Evolutionary conservation across 768 basidiomycete genomes (phyloP).

Genomic region (Sistotremastrum suecicum): DNA sequence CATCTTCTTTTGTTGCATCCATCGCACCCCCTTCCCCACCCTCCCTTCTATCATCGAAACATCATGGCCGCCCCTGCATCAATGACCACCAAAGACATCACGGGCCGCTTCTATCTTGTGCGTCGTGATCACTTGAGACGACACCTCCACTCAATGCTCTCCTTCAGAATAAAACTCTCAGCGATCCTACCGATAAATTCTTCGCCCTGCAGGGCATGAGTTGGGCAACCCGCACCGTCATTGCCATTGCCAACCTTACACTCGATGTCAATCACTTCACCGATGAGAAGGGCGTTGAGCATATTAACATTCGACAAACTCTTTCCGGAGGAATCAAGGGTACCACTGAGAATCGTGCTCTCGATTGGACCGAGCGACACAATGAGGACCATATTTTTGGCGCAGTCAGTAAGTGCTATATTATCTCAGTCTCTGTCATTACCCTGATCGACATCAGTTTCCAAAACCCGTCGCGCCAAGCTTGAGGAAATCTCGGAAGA

Average conservation of each 20-base stretch:
- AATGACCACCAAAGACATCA: conserved; percentile 44
- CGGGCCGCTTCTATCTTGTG: conserved; percentile 53
- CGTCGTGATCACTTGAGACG: background rate
- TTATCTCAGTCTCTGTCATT: conserved; percentile 1
- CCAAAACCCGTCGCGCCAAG: conserved; percentile 15
- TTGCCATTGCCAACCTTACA: conserved; percentile 40
- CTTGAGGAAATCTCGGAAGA: conserved; percentile 19
- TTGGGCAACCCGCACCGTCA: conserved; percentile 52
- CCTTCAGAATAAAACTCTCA: conserved; percentile 51
- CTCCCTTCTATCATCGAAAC: background rate
- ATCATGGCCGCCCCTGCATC: conserved; percentile 53
- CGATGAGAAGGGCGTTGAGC: conserved; percentile 43
- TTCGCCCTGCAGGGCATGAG: conserved; percentile 57
- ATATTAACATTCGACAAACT: conserved; percentile 45
- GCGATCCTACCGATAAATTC: conserved; percentile 47
- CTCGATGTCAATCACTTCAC: conserved; percentile 51
- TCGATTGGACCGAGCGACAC: conserved; percentile 40
- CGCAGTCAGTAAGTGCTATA: conserved; percentile 20
- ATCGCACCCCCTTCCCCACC: too few relatives aligned
- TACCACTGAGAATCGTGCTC: conserved; percentile 38
- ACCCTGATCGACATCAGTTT: conserved; percentile 3
- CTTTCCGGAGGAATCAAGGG: conserved; percentile 49
- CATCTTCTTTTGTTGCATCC: too few relatives aligned
- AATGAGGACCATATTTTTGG: conserved; percentile 54
- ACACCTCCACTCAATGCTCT: background rate